phyloP scores from a whole-genome alignment of 1,139 yeast species.

The Candida dubliniensis region DNA sequence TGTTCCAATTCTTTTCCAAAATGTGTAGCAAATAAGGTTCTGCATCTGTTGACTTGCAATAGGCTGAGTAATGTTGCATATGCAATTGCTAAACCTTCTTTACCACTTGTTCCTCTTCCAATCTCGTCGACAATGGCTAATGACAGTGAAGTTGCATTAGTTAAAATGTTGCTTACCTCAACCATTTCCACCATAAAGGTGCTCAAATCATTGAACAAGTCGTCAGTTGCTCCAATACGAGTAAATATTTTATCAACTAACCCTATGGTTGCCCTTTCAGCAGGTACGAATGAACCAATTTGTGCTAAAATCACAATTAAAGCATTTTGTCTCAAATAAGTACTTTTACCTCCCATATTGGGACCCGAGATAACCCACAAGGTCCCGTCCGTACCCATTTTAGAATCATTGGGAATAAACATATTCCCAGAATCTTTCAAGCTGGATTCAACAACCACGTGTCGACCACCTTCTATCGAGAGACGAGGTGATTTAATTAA shows the following conservation, averaged over 20 bases:
- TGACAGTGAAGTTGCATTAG: slow-evolving; percentile 73
- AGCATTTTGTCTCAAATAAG: slow-evolving; percentile 86
- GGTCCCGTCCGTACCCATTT: slow-evolving; percentile 29
- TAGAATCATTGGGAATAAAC: slow-evolving; percentile 64
- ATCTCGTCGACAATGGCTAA: slow-evolving; percentile 91
- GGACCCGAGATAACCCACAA: slow-evolving; percentile 90
- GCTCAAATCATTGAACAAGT: slow-evolving; percentile 78
- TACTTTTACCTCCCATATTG: slow-evolving; percentile 97
- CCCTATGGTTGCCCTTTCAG: slow-evolving; percentile 67
- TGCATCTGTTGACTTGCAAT: slow-evolving; percentile 56
- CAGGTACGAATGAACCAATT: slow-evolving; percentile 89
- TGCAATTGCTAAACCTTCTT: slow-evolving; percentile 89
- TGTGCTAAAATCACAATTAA: slow-evolving; percentile 83
- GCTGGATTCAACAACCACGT: slow-evolving; percentile 85
- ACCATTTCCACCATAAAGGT: slow-evolving; percentile 98
- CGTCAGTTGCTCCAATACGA: slow-evolving; percentile 90
- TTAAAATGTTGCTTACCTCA: slow-evolving; percentile 81
- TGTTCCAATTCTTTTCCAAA: slow-evolving; percentile 68
- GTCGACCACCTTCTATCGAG: slow-evolving; percentile 66
- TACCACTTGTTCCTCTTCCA: slow-evolving; percentile 93
- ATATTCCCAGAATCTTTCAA: slow-evolving; percentile 47
- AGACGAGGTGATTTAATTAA: slow-evolving; percentile 49
- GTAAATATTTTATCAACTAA: slow-evolving; percentile 85
- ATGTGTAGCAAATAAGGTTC: slow-evolving; percentile 91
- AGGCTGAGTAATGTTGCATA: slow-evolving; percentile 72